These are phyloP conservation scores for Neofusicoccum ribis DNA, from an alignment of 2,329 filamentous ascomycete species.

Conservation along the genomic window DNA sequence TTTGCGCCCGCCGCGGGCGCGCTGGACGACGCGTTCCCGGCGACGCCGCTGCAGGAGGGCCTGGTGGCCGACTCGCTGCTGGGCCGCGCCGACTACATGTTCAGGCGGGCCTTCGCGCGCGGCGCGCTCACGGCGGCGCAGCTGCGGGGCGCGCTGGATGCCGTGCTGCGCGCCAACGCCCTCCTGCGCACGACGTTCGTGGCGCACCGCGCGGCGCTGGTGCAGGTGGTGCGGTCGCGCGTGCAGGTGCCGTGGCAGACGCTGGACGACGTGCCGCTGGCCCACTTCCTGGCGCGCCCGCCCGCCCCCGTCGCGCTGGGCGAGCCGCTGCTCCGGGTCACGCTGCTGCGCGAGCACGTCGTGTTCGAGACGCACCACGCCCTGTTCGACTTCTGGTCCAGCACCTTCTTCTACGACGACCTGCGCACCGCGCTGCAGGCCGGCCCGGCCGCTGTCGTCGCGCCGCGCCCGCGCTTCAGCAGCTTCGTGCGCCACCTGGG, in stretches of 20 bases:
- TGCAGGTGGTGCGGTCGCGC: conserved; percentile 9
- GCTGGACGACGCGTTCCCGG: conserved; percentile 17
- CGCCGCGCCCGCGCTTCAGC: no score
- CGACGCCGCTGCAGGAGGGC: conserved; percentile 12
- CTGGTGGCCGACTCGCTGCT: neutral
- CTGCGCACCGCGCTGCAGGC: no score
- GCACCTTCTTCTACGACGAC: no score
- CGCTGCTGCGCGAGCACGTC: no score
- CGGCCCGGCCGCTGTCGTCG: no score
- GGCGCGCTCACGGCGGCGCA: neutral
- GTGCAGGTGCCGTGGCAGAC: conserved; percentile 6
- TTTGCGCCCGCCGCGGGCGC: neutral
- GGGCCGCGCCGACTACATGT: neutral
- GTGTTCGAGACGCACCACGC: no score
- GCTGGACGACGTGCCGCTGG: no score
- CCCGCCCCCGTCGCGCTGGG: no score
- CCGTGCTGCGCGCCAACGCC: conserved; percentile 30
- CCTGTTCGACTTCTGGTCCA: no score
- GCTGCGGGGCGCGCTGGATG: conserved; percentile 39
- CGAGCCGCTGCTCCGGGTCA: no score
- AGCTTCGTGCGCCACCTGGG: no score
- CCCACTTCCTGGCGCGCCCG: no score
- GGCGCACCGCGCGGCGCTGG: neutral
- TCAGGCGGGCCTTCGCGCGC: neutral
- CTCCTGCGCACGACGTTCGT: conserved; percentile 43